phyloP scores from a whole-genome alignment of 306 rosid genomes.

The Ormosia semicastrata region DNA sequence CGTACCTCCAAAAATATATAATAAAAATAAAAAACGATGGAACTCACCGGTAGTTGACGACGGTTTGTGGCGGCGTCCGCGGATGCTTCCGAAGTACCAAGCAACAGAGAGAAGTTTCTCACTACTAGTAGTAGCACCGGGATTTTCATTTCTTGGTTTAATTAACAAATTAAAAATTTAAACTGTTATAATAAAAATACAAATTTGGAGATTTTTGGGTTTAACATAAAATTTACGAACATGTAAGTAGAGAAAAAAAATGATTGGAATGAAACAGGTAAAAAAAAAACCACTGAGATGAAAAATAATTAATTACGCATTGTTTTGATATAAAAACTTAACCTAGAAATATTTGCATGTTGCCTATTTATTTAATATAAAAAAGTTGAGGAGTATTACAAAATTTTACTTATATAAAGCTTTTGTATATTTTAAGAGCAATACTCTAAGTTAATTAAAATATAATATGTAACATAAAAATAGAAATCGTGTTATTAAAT shows the following conservation, averaged over 20 bases:
- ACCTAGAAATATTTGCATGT: no score
- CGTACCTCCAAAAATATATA: neutral
- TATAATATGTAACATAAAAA: no score
- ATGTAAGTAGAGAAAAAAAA: no score
- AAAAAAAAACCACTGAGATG: no score
- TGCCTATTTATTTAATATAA: no score
- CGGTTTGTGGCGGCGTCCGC: neutral
- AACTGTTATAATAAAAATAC: neutral
- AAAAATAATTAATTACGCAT: no score
- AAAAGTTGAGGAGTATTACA: no score
- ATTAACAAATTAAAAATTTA: neutral
- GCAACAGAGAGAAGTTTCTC: neutral
- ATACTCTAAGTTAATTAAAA: no score
- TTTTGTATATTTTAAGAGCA: no score
- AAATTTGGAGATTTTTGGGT: neutral
- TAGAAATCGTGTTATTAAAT: no score
- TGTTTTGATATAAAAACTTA: no score
- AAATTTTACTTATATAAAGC: no score
- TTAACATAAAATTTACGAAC: neutral
- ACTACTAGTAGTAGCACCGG: neutral
- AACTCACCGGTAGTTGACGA: neutral
- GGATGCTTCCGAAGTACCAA: neutral
- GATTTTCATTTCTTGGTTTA: neutral
- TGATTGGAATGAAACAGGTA: neutral
- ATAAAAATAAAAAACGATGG: neutral